Base-by-base conservation (phyloP, 1,284 basidiomycete genomes). In the Naganishia cerealis region DNA sequence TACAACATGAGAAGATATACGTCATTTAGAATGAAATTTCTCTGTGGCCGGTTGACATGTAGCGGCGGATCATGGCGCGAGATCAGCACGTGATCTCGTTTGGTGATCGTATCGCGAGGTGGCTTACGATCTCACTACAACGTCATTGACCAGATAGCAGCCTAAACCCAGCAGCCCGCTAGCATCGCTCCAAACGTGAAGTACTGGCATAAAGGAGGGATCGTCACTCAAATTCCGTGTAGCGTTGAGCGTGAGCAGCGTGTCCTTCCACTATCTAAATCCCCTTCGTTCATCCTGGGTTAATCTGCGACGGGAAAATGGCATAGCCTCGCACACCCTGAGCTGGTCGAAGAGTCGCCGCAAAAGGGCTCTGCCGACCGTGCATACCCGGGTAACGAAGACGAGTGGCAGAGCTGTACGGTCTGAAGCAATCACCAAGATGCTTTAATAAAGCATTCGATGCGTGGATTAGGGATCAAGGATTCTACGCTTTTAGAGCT, bases 401-500 rank as follows among this genome's bases (percentile, higher is more conserved):
- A n/a, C n/a, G n/a, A n/a, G n/a, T n/a, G n/a, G n/a, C n/a, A n/a
- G n/a, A n/a, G 29, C 70, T 84, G 0, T 84, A 84, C 68, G 82
- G 83, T 0, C 81, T 81, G 68, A 82, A 84, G 65, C 62, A 73
- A 9, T 71, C 67, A n/a, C 71, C 72, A 1, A 52, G 66, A 24
- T 74, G 72, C 73, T 82, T 83, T 72, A 75, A 7, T 78, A 76
- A 7, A 71, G 83, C 62, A 66, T 79, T 40, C 65, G 71, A 0
- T 67, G 71, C 0, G 79, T 83, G 72, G 21, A 65, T 58, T 59
- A 0, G 67, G 73, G 9, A 75, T 76, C 0, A n/a, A n/a, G n/a
- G n/a, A n/a, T 83, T 82, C 71, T 73, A 21, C 0, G 62, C 72
- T 2, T 71, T 78, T 0, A 12, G 65, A 0, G 72, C 72, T 24